Evolutionary conservation across 331 rosid genomes (phyloP), one percentile per base, ranked within the genome.

Genomic region (Quercus tomentella): DNA sequence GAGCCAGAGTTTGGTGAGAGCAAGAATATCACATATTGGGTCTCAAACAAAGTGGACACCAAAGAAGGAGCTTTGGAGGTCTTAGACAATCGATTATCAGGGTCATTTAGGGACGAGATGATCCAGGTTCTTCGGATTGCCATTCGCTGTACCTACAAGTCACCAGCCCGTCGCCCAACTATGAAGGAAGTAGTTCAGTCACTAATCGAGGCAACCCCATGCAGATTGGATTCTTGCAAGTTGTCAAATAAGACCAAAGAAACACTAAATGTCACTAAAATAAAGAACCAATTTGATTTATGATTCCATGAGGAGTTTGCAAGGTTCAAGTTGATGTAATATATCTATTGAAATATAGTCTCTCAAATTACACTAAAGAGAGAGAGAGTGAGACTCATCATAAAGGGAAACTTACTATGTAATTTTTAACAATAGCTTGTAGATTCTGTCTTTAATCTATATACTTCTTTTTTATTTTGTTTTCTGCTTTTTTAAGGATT

Each of bases 141-240:
- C 7, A 89, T 96, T 45, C 87, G 97, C 0, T 93, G 98, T 78
- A 93, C 98, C 73, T 93, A 87, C 86, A 93, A 96, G 85, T 81
- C 87, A 72, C 97, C 98, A 54, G 75, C 94, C 31, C 89, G 80
- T 75, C 85, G 99, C 31, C 99, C 99, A 56, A 89, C 94, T 84
- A 96, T 96, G 98, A 96, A 92, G 76, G 97, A 96, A 79, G 97
- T 91, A 43, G 98, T 93, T 79, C 94, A 88, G 77, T 66, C 90
- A 33, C 84, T 96, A 68, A 84, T 89, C 43, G 93, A 91, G 73
- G 93, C 97, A 55, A 87, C 89, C 74, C 96, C 97, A 56, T 83
- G 83, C 73, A 70, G 73, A 75, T 87, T 86, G 33, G 86, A 89
- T 73, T 86, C 92, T 33, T 76, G 82, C 88, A 87, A 87, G 86